These are phyloP conservation scores for Wallacemonas rigidus DNA, from an alignment of 208 protist species.

Conservation along the genomic window DNA sequence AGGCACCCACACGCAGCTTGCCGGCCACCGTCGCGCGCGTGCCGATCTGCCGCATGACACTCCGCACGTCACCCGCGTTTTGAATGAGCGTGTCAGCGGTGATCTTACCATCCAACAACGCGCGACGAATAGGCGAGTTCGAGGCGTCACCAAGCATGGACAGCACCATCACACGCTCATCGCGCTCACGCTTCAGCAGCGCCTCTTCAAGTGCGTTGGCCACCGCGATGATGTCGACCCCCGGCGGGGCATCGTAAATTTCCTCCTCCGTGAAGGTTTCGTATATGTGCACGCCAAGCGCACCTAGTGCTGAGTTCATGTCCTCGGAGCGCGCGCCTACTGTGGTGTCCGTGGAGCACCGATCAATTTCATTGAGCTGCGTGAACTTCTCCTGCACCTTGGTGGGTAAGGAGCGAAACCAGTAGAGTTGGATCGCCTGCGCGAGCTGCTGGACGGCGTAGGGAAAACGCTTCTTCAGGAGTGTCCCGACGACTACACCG, in stretches of 20 bases:
- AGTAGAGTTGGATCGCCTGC: constrained; percentile 66
- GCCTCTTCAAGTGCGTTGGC: constrained; percentile 38
- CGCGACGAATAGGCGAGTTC: constrained; percentile 48
- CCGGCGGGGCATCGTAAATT: constrained; percentile 41
- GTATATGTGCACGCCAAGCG: constrained; percentile 62
- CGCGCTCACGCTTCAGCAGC: constrained; percentile 31
- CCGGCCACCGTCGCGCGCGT: constrained; percentile 13
- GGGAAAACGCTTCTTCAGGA: constrained; percentile 48
- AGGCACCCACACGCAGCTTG: background rate
- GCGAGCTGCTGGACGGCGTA: constrained; percentile 44
- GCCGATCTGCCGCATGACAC: constrained; percentile 30
- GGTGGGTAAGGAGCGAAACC: constrained; percentile 63
- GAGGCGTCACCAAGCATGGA: constrained; percentile 27
- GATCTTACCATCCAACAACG: constrained; percentile 50
- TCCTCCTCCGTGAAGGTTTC: constrained; percentile 77
- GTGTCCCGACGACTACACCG: constrained; percentile 61
- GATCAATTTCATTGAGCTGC: constrained; percentile 44
- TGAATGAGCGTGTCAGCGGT: constrained; percentile 47
- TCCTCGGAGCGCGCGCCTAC: constrained; percentile 31
- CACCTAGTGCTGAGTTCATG: constrained; percentile 33
- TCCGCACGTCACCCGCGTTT: constrained; percentile 34
- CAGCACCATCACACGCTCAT: constrained; percentile 45
- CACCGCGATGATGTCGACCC: constrained; percentile 32
- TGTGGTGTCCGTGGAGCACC: constrained; percentile 48
- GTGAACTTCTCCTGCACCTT: constrained; percentile 40